Evolutionary conservation across 805 yeast species (phyloP).

Genomic region (Yamadazyma olivae): DNA sequence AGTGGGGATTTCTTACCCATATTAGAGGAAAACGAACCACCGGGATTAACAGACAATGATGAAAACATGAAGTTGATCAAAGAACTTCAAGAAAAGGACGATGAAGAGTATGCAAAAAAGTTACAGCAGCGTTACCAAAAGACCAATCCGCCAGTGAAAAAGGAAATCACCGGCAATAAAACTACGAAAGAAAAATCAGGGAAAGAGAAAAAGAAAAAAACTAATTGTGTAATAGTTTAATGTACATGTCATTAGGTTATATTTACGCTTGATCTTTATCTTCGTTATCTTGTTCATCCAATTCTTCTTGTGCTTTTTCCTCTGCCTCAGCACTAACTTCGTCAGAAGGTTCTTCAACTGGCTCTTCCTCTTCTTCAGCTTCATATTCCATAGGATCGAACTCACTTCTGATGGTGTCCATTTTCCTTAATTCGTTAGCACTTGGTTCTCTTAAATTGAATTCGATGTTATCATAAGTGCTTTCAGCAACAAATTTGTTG

Average conservation of each 20-base stretch:
- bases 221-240: slow-evolving; percentile 21
- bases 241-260: slow-evolving; percentile 4
- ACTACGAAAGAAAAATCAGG: slow-evolving; percentile 3
- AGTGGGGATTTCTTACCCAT: slow-evolving; percentile 62
- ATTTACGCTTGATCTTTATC: neutral
- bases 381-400: slow-evolving; percentile 80
- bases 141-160: slow-evolving; percentile 2
- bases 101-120: slow-evolving; percentile 44
- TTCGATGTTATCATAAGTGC: slow-evolving; percentile 60
- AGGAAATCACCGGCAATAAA: slow-evolving; percentile 2
- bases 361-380: slow-evolving; percentile 56
- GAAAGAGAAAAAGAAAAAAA: slow-evolving; percentile 16
- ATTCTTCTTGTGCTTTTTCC: slow-evolving; percentile 1
- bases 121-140: slow-evolving; percentile 35
- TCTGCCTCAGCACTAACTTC: slow-evolving; percentile 13
- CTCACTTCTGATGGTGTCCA: slow-evolving; percentile 66
- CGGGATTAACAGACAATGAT: slow-evolving; percentile 8
- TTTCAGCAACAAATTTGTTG: slow-evolving; percentile 51
- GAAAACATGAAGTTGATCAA: slow-evolving; percentile 36
- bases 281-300: too few relatives aligned
- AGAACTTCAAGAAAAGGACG: slow-evolving; percentile 58
- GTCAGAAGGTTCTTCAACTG: slow-evolving; percentile 27
- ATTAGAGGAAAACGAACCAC: slow-evolving; percentile 15
- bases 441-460: slow-evolving; percentile 69
- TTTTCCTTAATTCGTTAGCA: slow-evolving; percentile 59